These are phyloP conservation scores for Exophiala sp. DNA, from an alignment of 2,329 filamentous ascomycete species.

Conservation along the genomic window DNA sequence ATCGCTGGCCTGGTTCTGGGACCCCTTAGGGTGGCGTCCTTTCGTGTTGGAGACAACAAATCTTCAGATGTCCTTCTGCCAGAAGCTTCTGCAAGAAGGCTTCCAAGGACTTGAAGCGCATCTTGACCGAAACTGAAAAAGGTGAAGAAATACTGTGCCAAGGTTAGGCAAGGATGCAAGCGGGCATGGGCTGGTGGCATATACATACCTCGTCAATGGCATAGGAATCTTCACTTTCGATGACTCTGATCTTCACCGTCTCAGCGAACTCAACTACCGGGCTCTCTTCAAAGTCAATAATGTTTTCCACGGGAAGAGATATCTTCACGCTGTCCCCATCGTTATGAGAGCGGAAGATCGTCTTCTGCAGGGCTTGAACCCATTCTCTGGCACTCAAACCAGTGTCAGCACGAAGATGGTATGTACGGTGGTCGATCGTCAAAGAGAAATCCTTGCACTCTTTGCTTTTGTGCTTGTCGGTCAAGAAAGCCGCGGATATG, in stretches of 20 bases:
- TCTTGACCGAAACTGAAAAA: constrained; percentile 87
- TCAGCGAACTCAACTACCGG: constrained; percentile 88
- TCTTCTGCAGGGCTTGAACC: constrained; percentile 89
- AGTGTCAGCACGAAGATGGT: constrained; percentile 87
- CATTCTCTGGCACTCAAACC: constrained; percentile 86
- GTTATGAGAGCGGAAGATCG: constrained; percentile 93
- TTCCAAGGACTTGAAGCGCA: constrained; percentile 72
- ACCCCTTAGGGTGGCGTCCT: constrained; percentile 10
- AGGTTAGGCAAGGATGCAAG: constrained; percentile 7
- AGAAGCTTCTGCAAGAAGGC: constrained; percentile 65
- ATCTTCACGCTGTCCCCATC: constrained; percentile 98
- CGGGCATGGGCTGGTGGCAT: background rate
- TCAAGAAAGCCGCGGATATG: constrained; percentile 75
- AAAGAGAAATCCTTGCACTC: constrained; percentile 76
- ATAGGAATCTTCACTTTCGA: constrained; percentile 91
- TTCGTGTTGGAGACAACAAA: constrained; percentile 26
- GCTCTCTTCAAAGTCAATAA: constrained; percentile 89
- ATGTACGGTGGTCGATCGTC: constrained; percentile 75
- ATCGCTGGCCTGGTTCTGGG: constrained; percentile 7
- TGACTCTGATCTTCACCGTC: constrained; percentile 86
- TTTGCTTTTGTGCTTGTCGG: constrained; percentile 64
- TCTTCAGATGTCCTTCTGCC: constrained; percentile 41
- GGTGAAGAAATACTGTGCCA: constrained; percentile 80
- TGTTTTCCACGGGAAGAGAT: constrained; percentile 78
- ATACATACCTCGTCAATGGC: constrained; percentile 80